These are phyloP conservation scores for Penicillium angulare DNA, from an alignment of 495 filamentous ascomycete genomes.

Conservation along the genomic window DNA sequence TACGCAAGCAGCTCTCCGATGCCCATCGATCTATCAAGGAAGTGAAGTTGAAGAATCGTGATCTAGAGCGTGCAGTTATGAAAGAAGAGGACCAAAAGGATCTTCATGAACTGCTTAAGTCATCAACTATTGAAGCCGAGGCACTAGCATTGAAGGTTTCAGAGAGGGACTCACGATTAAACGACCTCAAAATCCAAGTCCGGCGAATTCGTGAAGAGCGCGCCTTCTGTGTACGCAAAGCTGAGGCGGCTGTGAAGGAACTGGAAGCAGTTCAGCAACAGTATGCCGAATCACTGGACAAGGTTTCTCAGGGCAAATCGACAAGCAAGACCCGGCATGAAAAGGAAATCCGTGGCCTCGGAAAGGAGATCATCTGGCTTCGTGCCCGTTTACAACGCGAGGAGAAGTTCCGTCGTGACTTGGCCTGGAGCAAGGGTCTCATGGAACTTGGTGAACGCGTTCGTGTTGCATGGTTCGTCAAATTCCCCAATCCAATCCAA, in stretches of 20 bases:
- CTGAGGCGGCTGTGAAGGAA: conserved; percentile 48
- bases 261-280: conserved; percentile 52
- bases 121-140: conserved; percentile 65
- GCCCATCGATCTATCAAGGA: conserved; percentile 61
- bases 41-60: conserved; percentile 49
- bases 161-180: conserved; percentile 50
- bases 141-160: conserved; percentile 58
- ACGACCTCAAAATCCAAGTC: conserved; percentile 56
- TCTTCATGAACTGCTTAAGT: conserved; percentile 63
- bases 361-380: conserved; percentile 87
- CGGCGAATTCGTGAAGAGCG: conserved; percentile 60
- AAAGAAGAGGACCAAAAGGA: conserved; percentile 61
- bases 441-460: conserved; percentile 76
- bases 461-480: conserved; percentile 77
- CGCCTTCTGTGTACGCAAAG: conserved; percentile 46
- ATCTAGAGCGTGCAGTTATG: conserved; percentile 46
- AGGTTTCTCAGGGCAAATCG: conserved; percentile 32
- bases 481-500: conserved; percentile 9
- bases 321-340: conserved; percentile 59
- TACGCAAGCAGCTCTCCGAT: conserved; percentile 62
- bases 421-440: conserved; percentile 77
- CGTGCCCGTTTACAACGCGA: conserved; percentile 75
- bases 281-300: conserved; percentile 54
- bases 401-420: conserved; percentile 70
- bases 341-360: conserved; percentile 79